Conservation (phyloP, 768 basidiomycete species). For the Kwoniella dejecticola region DNA sequence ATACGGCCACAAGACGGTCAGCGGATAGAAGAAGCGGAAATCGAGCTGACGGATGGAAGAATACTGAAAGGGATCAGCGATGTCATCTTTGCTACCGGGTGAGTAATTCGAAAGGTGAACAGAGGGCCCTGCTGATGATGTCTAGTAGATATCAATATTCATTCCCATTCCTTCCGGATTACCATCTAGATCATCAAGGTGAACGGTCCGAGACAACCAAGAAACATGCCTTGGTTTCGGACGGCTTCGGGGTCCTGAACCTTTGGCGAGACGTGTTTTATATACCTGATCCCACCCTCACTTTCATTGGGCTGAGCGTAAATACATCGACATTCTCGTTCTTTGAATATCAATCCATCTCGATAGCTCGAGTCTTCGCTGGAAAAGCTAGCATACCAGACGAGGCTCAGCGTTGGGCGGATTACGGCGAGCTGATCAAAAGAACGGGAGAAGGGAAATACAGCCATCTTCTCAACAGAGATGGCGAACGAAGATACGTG, state of each 20-base stretch:
- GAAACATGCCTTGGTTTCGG: conserved; percentile 53
- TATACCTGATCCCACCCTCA: conserved; percentile 60
- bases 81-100: conserved; percentile 58
- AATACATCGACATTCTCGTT: conserved; percentile 42
- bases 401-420: conserved; percentile 2
- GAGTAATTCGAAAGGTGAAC: neutral
- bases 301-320: conserved; percentile 50
- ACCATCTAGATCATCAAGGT: conserved; percentile 39
- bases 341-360: conserved; percentile 45
- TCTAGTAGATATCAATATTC: conserved; percentile 47
- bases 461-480: conserved; percentile 30
- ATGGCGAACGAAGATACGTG: conserved; percentile 31
- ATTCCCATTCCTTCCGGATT: conserved; percentile 59
- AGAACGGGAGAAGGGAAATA: conserved; percentile 33
- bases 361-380: conserved; percentile 33
- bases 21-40: conserved; percentile 47
- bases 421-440: conserved; percentile 20
- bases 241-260: conserved; percentile 58
- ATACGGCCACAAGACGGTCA: conserved; percentile 36
- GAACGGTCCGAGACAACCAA: neutral
- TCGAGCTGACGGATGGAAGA: conserved; percentile 58
- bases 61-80: conserved; percentile 57
- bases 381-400: conserved; percentile 27
- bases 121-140: neutral
- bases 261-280: conserved; percentile 59